A percentile compares a stretch with the other conserved stretches of the same genome.
phyloP scores from a whole-genome alignment of 2,329 filamentous ascomycete genomes.

The Fusarium keratoplasticum region DNA sequence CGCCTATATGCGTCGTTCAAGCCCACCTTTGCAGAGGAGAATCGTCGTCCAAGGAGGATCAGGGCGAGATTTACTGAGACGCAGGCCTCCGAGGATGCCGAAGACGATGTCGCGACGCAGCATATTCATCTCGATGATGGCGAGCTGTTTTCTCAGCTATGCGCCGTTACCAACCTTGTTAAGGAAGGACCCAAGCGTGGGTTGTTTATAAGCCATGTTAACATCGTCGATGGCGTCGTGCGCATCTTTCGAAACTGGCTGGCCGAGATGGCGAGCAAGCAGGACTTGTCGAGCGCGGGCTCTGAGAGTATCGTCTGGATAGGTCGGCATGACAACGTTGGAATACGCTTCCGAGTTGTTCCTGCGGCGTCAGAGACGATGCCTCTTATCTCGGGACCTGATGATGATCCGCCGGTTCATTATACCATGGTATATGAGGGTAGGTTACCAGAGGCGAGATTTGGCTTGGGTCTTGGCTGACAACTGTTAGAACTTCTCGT shows the following conservation, averaged over 20 bases:
- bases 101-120: slow-evolving; percentile 64
- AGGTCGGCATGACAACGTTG: slow-evolving; percentile 71
- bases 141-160: slow-evolving; percentile 81
- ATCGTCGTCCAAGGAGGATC: slow-evolving; percentile 50
- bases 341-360: slow-evolving; percentile 73
- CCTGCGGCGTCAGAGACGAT: slow-evolving; percentile 50
- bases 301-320: slow-evolving; percentile 72
- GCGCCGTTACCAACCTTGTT: slow-evolving; percentile 75
- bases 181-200: slow-evolving; percentile 71
- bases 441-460: slow-evolving; percentile 50
- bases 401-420: slow-evolving; percentile 74
- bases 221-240: slow-evolving; percentile 75
- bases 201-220: slow-evolving; percentile 72
- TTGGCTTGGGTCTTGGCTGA: background rate
- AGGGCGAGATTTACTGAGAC: slow-evolving; percentile 17
- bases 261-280: slow-evolving; percentile 51
- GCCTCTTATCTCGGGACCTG: slow-evolving; percentile 66
- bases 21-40: slow-evolving; percentile 69
- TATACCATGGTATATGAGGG: slow-evolving; percentile 81
- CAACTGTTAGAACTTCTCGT: slow-evolving; percentile 71
- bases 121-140: slow-evolving; percentile 74
- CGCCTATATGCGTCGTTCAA: slow-evolving; percentile 77
- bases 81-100: slow-evolving; percentile 18
- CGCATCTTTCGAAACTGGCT: slow-evolving; percentile 82
- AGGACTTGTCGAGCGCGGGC: background rate